phyloP scores from a whole-genome alignment of 768 basidiomycete species.

The Fibroporia radiculosa region DNA sequence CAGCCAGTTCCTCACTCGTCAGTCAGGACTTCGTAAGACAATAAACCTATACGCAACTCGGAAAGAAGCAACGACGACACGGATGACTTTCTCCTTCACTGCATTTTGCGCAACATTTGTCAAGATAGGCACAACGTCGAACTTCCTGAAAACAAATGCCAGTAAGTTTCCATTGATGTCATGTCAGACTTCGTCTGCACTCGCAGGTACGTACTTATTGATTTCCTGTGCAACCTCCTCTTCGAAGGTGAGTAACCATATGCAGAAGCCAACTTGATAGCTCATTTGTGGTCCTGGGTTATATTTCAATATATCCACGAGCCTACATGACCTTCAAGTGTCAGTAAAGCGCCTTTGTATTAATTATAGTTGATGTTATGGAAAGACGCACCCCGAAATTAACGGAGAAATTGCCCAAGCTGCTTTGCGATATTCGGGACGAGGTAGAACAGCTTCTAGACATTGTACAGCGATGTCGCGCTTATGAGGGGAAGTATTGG shows the following conservation, averaged over 20 bases:
- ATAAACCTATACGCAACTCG: slow-evolving; percentile 40
- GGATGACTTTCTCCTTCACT: slow-evolving; percentile 94
- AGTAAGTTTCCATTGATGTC: background rate
- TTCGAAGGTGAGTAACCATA: slow-evolving; percentile 95
- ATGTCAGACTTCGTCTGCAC: background rate
- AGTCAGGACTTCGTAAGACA: background rate
- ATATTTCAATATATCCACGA: slow-evolving; percentile 76
- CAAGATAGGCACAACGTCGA: slow-evolving; percentile 81
- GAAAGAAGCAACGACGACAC: slow-evolving; percentile 89
- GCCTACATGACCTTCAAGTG: slow-evolving; percentile 42
- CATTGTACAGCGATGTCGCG: slow-evolving; percentile 91
- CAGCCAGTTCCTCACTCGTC: background rate
- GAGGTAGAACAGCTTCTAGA: slow-evolving; percentile 75
- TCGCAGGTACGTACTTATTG: slow-evolving; percentile 55
- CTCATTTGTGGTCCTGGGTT: slow-evolving; percentile 88
- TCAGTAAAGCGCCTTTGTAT: too few species aligned
- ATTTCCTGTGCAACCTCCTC: slow-evolving; percentile 76
- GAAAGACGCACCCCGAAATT: slow-evolving; percentile 53
- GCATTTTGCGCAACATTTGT: slow-evolving; percentile 80
- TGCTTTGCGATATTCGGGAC: slow-evolving; percentile 70
- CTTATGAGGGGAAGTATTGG: slow-evolving; percentile 46
- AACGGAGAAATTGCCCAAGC: slow-evolving; percentile 74
- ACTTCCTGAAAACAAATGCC: slow-evolving; percentile 50
- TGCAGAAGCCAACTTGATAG: slow-evolving; percentile 88
- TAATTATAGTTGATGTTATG: too few species aligned